A percentile compares a stretch with the other conserved stretches of the same genome.
These are phyloP conservation scores for Anastatica hierochuntica DNA, from an alignment of 345 rosid genomes.

Conservation along the genomic window DNA sequence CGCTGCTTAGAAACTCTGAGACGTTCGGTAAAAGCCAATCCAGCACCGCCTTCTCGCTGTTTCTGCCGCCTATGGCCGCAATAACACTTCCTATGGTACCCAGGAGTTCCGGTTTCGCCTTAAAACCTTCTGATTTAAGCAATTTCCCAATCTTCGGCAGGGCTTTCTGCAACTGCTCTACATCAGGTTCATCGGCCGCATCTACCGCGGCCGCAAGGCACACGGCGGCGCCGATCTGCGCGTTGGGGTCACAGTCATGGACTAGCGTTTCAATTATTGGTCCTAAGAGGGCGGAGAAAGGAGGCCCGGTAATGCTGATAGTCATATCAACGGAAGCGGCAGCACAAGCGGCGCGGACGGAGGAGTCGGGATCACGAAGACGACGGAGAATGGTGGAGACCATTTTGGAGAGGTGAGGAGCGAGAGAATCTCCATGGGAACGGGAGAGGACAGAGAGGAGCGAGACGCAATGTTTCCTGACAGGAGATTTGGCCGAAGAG, in stretches of 20 bases:
- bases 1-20: slow-evolving; percentile 52
- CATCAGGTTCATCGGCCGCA: slow-evolving; percentile 51
- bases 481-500: slow-evolving; percentile 58
- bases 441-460: slow-evolving; percentile 64
- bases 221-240: slow-evolving; percentile 78
- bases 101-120: slow-evolving; percentile 61
- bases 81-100: slow-evolving; percentile 58
- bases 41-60: slow-evolving; percentile 34
- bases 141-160: slow-evolving; percentile 64
- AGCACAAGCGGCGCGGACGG: slow-evolving; percentile 79
- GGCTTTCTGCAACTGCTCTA: slow-evolving; percentile 49
- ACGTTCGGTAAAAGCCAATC: slow-evolving; percentile 64
- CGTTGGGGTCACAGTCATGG: slow-evolving; percentile 57
- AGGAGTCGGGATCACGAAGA: slow-evolving; percentile 71
- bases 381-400: slow-evolving; percentile 67
- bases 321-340: slow-evolving; percentile 66
- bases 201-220: slow-evolving; percentile 74
- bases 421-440: slow-evolving; percentile 61
- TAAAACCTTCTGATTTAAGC: slow-evolving; percentile 58
- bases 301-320: slow-evolving; percentile 36
- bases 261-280: slow-evolving; percentile 57
- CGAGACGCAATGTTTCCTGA: slow-evolving; percentile 70
- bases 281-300: slow-evolving; percentile 47
- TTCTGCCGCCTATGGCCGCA: slow-evolving; percentile 44
- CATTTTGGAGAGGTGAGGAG: slow-evolving; percentile 74